Percentiles rank a stretch among this genome's conserved stretches.
Conservation (phyloP, 441 rosid species). For the Rhodomyrtus psidioides region DNA sequence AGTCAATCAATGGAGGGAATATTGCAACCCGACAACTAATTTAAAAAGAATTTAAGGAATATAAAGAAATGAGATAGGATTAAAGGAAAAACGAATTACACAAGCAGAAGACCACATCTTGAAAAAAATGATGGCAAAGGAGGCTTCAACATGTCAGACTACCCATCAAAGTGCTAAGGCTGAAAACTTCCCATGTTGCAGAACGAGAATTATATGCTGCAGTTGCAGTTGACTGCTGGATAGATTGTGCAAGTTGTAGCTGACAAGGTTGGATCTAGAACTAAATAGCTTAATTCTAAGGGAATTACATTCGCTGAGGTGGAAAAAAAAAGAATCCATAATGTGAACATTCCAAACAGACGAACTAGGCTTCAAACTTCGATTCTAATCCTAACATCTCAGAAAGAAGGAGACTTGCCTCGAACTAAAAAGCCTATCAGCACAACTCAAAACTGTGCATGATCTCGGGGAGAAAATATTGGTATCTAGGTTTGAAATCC, state of each 20-base stretch:
- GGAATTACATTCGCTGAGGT: background rate
- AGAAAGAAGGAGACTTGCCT: background rate
- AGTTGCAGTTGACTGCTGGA: background rate
- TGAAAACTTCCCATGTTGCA: background rate
- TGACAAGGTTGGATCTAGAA: background rate
- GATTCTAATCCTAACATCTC: background rate
- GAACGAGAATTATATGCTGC: background rate
- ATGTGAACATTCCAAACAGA: background rate
- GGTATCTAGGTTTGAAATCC: background rate
- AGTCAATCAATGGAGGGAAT: background rate
- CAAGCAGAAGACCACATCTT: background rate
- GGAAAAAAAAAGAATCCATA: background rate
- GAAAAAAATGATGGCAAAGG: background rate
- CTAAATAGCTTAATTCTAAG: background rate
- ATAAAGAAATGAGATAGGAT: background rate
- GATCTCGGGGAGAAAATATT: background rate
- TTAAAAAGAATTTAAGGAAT: background rate
- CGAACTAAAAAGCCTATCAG: background rate
- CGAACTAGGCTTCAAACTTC: background rate
- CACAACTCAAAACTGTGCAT: background rate
- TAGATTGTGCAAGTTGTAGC: background rate
- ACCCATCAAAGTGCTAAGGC: background rate
- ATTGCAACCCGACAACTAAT: background rate
- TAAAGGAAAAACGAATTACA: background rate
- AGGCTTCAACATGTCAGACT: background rate